These are phyloP conservation scores for Scytalidium lignicola DNA, from an alignment of 2,329 filamentous ascomycete species.

Conservation along the genomic window DNA sequence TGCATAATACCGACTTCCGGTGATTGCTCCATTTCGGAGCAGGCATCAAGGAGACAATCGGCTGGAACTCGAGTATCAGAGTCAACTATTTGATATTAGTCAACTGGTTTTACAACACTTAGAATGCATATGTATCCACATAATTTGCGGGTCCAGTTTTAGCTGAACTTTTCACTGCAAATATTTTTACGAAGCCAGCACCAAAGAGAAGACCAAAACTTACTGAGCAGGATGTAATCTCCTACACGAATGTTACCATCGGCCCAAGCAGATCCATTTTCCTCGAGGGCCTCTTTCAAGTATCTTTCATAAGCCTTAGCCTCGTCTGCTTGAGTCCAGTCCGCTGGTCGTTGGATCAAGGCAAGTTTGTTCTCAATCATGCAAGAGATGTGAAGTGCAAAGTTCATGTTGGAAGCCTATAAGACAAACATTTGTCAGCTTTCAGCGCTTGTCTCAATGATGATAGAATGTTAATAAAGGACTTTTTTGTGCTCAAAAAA, in stretches of 20 bases:
- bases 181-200: neutral
- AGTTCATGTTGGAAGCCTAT: constrained; percentile 73
- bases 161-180: neutral
- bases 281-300: constrained; percentile 61
- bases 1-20: constrained; percentile 76
- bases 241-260: constrained; percentile 82
- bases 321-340: constrained; percentile 67
- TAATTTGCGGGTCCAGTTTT: no score
- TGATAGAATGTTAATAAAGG: no score
- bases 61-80: constrained; percentile 73
- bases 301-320: constrained; percentile 59
- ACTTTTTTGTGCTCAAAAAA: no score
- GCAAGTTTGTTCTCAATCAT: constrained; percentile 66
- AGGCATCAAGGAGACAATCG: constrained; percentile 73
- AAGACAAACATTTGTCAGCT: constrained; percentile 33
- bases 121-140: neutral
- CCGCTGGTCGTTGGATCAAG: constrained; percentile 47
- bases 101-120: neutral
- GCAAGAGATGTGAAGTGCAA: constrained; percentile 61
- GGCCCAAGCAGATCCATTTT: constrained; percentile 70
- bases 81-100: constrained; percentile 44
- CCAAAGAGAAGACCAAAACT: constrained; percentile 6
- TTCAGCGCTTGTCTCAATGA: no score
- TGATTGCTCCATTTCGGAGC: constrained; percentile 76
- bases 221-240: constrained; percentile 70